Percentiles rank a stretch among this genome's conserved stretches.
phyloP scores from a whole-genome alignment of 306 rosid genomes.

The Sechiopsis laciniata region DNA sequence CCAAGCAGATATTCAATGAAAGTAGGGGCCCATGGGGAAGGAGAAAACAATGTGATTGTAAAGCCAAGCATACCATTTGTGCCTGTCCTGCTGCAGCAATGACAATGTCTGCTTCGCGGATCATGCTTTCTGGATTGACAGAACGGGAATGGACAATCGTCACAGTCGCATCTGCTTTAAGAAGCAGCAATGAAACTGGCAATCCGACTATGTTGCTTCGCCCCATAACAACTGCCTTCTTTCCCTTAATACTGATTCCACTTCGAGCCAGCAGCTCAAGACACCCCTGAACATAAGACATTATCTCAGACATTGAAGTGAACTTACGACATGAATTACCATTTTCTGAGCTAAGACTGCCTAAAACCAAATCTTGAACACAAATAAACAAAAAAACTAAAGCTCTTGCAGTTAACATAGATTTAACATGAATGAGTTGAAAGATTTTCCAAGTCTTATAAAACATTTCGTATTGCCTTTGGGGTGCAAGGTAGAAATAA shows the following conservation, averaged over 20 bases:
- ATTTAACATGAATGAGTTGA: conserved; percentile 2
- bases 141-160: conserved; percentile 69
- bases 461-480: conserved; percentile 42
- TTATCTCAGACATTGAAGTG: conserved; percentile 7
- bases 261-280: conserved; percentile 72
- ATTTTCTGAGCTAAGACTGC: neutral
- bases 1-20: neutral
- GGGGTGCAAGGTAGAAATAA: conserved; percentile 88
- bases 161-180: conserved; percentile 86
- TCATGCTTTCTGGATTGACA: conserved; percentile 49
- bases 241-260: conserved; percentile 66
- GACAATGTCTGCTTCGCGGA: conserved; percentile 74
- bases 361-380: neutral
- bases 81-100: conserved; percentile 97
- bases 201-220: conserved; percentile 93
- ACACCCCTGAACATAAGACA: conserved; percentile 54
- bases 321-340: neutral
- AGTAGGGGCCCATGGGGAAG: neutral
- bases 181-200: conserved; percentile 77
- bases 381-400: neutral
- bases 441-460: neutral
- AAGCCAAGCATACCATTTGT: conserved; percentile 45
- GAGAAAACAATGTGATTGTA: neutral
- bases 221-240: conserved; percentile 86
- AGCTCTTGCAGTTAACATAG: neutral